These are phyloP conservation scores for Lipomyces starkeyi DNA, from an alignment of 805 yeast genomes.

Conservation along the genomic window DNA sequence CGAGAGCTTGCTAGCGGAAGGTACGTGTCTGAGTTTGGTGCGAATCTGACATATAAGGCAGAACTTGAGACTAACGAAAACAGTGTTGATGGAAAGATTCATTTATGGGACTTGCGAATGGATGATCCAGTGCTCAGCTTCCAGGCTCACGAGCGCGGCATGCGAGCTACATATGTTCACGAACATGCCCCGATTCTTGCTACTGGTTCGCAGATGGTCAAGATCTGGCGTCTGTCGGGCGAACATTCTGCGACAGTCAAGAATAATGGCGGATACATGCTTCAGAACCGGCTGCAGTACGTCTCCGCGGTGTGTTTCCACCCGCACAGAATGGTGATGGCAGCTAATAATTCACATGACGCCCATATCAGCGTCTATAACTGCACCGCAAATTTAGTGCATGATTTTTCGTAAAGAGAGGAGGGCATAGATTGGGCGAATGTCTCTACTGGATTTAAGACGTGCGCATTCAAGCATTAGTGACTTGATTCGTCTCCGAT, in stretches of 20 bases:
- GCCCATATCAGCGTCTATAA: slow-evolving; percentile 68
- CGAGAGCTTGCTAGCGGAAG: slow-evolving; percentile 84
- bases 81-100: slow-evolving; percentile 74
- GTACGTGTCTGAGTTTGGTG: slow-evolving; percentile 43
- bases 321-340: slow-evolving; percentile 94
- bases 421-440: neutral
- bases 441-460: neutral
- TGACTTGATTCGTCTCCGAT: neutral
- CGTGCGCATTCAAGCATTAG: neutral
- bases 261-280: slow-evolving; percentile 49
- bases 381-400: slow-evolving; percentile 31
- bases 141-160: slow-evolving; percentile 57
- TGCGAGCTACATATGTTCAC: slow-evolving; percentile 80
- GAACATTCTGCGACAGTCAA: slow-evolving; percentile 67
- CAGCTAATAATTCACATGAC: slow-evolving; percentile 81
- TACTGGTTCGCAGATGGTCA: slow-evolving; percentile 79
- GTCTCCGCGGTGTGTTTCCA: slow-evolving; percentile 77
- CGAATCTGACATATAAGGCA: neutral
- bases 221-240: slow-evolving; percentile 87
- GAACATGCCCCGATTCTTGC: slow-evolving; percentile 97
- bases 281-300: slow-evolving; percentile 51
- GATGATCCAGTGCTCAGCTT: slow-evolving; percentile 71
- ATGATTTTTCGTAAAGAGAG: slow-evolving; percentile 23
- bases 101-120: slow-evolving; percentile 87
- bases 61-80: neutral